Percentiles rank a stretch among this genome's conserved stretches.
Evolutionary conservation across 208 protist species (phyloP).

Genomic region (Acanthamoeba polyphaga): DNA sequence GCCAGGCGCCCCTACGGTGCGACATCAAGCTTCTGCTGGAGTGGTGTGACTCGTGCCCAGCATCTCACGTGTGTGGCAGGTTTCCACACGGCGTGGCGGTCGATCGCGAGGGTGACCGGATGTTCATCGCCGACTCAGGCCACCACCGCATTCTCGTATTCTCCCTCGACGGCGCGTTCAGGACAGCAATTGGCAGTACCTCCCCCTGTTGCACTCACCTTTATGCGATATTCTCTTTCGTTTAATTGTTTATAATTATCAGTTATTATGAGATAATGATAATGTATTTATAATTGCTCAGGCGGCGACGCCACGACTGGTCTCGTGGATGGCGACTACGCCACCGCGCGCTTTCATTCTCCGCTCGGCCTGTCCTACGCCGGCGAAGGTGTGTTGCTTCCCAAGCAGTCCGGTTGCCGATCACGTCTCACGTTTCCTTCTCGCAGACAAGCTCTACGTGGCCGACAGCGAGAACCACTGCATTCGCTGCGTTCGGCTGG

Average conservation of each 20-base stretch:
- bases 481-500: not conserved
- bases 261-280: not conserved
- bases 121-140: not conserved
- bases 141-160: not conserved
- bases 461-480: constrained; percentile 7
- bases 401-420: not conserved
- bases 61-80: not conserved
- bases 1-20: not conserved
- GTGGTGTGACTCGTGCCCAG: not conserved
- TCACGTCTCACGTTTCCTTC: not conserved
- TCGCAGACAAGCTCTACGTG: not conserved
- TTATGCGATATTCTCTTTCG: no score
- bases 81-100: not conserved
- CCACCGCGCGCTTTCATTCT: not conserved
- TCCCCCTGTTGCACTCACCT: no score
- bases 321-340: not conserved
- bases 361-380: not conserved
- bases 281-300: not conserved
- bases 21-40: not conserved
- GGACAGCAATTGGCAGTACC: not conserved
- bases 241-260: not conserved
- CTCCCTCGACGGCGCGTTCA: not conserved
- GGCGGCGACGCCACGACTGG: not conserved
- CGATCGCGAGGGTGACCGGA: not conserved
- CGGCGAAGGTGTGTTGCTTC: not conserved